Evolutionary conservation across 164 flowering plant species (phyloP), one percentile per base, ranked within the genome.

Genomic region (Annona cherimola): DNA sequence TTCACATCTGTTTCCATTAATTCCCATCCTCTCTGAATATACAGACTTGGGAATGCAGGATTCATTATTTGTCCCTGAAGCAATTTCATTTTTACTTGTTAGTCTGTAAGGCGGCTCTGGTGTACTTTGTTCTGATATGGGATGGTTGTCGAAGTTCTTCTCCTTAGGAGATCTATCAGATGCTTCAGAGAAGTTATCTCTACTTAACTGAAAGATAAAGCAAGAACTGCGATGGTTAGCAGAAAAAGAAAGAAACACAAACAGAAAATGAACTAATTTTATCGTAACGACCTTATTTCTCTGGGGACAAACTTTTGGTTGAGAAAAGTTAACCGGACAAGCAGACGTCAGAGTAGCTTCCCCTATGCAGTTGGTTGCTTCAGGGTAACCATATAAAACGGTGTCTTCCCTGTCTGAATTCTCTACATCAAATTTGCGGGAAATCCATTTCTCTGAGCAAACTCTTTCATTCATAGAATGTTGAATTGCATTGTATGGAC

Each of bases 211-310:
- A 79, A 74, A 41, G 41, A 66, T 79, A 43, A 60, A 75, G 42
- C 16, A 45, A 70, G 43, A 61, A 42, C 64, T 41, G 71, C 20
- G 42, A 65, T 39, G 8, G 61, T 71, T 41, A 73, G 55, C 55
- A 71, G 18, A 78, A 14, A 46, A 19, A 59, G 19, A 42, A 50
- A 16, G 55, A 50, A 50, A 50, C 57, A 9, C 9, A 8, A 50
- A 50, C 18, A 16, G 57, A 16, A 50, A 11, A 50, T 50, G 57
- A 50, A 50, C 57, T 16, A 50, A 12, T 35, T 70, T 12, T n/a
- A 39, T 19, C 5, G 35, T 66, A 20, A 77, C 43, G 61, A 84
- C 91, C 91, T 84, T 86, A n/a, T 82, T 82, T 63, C 78, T 74
- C 5, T 35, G 59, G n/a, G 54, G 72, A 74, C 76, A 76, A 41